Evolutionary conservation across 345 rosid species (phyloP).

Genomic region (Sisymbrium altissimum): DNA sequence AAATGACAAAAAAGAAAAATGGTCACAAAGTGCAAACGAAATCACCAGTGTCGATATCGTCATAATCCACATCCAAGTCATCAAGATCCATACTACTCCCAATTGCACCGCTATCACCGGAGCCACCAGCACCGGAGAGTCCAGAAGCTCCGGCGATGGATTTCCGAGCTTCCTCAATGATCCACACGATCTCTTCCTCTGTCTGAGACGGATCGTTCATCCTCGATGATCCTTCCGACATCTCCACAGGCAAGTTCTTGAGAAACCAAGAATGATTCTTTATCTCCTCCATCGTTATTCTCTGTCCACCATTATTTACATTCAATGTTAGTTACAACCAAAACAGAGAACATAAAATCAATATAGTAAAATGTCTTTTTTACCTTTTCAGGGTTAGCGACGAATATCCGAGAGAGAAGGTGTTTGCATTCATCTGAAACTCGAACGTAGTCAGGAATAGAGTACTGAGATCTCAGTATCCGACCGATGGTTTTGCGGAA

Average conservation of each 20-base stretch:
- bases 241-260: slow-evolving; percentile 58
- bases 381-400: slow-evolving; percentile 60
- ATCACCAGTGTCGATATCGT: slow-evolving; percentile 53
- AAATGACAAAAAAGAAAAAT: not conserved
- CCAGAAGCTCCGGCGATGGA: slow-evolving; percentile 28
- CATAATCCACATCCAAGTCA: slow-evolving; percentile 45
- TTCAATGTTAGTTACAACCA: not conserved
- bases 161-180: slow-evolving; percentile 60
- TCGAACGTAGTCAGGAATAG: slow-evolving; percentile 59
- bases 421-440: slow-evolving; percentile 56
- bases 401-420: slow-evolving; percentile 58
- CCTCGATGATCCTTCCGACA: slow-evolving; percentile 55
- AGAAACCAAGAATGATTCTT: slow-evolving; percentile 66
- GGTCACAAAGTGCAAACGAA: slow-evolving; percentile 49
- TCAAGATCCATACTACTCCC: slow-evolving; percentile 66
- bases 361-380: not conserved
- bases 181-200: slow-evolving; percentile 49
- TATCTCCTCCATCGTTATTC: slow-evolving; percentile 41
- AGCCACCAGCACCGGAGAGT: slow-evolving; percentile 27
- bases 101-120: slow-evolving; percentile 37
- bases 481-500: slow-evolving; percentile 47
- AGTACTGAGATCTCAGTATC: slow-evolving; percentile 48
- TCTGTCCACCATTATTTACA: not conserved
- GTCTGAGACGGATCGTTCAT: slow-evolving; percentile 56
- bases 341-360: not conserved